Base-by-base conservation (phyloP, 345 rosid genomes). In the Mangifera indica region DNA sequence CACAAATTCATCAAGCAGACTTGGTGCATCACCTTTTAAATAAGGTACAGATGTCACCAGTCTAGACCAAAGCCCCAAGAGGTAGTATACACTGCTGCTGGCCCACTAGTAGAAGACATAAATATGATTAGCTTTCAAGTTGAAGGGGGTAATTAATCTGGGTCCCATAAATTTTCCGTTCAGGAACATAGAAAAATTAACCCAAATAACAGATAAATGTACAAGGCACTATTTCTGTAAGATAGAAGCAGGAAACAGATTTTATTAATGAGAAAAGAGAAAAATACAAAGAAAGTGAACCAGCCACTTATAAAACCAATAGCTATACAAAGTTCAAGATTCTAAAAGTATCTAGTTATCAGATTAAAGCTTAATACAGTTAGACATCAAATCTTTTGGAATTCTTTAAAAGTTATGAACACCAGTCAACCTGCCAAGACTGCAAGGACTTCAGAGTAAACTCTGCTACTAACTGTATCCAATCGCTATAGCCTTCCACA, bases 51-150 rank as follows among this genome's bases (percentile, higher is more conserved):
- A 93, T 29, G 91, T 81, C 75, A 92, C 99, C 83, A 92, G 79
- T 83, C 97, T 89, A 57, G 98, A 95, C 99, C 99, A 95, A 71
- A 89, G 80, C 53, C 99, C 99, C 77, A 95, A 77, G 65, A 95
- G 96, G 79, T 93, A 91, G 85, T 96, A 96, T 63, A 96, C 98
- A 69, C 99, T 96, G 86, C 98, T 96, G 80, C 97, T 96, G 75
- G 99, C 99, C 99, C 99, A 96, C 99, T 93, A 84, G 70, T 63
- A 80, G 70, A 81, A 72, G 52, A 60, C 44, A 66, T 18, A 72
- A 73, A 72, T 49, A 21, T 71, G 63, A 77, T 72, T 61, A 77
- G 74, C 55, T 51, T 63, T 51, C 52, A 63, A n/a, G 40, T 58
- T 59, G 70, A 24, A 72, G 51, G 56, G 70, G 25, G 52, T 29